Evolutionary conservation across 352 stramenopile species (phyloP), one percentile per base, ranked within the genome.

Genomic region (Globisporangium parvum): DNA sequence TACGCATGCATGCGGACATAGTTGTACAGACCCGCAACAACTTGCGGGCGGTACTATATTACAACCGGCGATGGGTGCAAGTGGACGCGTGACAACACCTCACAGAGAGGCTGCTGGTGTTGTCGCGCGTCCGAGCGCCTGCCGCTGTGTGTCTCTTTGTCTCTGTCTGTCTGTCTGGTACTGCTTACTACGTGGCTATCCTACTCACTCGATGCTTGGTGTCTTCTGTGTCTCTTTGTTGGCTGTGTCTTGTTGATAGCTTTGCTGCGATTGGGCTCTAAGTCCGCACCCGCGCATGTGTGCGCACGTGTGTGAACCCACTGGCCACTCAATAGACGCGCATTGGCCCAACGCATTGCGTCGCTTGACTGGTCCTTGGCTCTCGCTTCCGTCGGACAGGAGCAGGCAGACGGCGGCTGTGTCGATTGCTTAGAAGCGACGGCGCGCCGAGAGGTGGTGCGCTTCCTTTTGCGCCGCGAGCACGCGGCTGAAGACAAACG

Each of bases 381-480:
- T n/a, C 21, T 51, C 37, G 55, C 55, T 61, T 55, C 55, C 55
- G 23, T 55, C 26, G 47, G 39, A 47, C 47, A 49, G 17, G 42
- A 53, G 24, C n/a, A 28, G 18, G 2, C 10, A 24, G 33, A 37
- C 31, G 10, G 28, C 28, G 28, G 31, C 1, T 37, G 31, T 45
- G 44, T 11, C 40, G 37, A 44, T 11, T 3, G 6, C 37, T 64
- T 70, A 76, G 35, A 73, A 69, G 48, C 69, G 69, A 51, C 57
- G 58, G 37, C 52, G 49, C 31, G 48, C 41, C 21, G 41, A 67
- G 53, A 62, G 60, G 44, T 35, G 60, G 14, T 66, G 60, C 54
- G 62, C 60, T 62, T 69, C 57, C 35, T 73, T 67, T 11, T 76
- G 55, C 37, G 59, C 53, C 28, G 59, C 59, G 31, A 60, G 20